phyloP scores from a whole-genome alignment of 2,329 filamentous ascomycete species.

The Exophiala calicioides region DNA sequence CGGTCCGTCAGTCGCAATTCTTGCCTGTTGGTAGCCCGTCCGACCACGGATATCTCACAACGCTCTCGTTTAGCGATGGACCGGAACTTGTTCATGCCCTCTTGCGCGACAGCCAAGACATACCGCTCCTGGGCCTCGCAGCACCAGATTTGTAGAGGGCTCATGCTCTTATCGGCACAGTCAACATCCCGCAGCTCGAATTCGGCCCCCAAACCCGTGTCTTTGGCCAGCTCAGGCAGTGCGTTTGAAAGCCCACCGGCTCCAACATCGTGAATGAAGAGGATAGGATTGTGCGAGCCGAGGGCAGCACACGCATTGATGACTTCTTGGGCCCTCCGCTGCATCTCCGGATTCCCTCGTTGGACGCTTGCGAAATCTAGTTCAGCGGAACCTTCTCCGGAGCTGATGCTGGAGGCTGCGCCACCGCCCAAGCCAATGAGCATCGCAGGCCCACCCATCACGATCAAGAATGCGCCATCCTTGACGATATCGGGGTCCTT shows the following conservation, averaged over 20 bases:
- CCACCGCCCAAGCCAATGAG: slow-evolving; percentile 94
- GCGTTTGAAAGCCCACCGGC: slow-evolving; percentile 86
- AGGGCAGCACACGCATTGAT: slow-evolving; percentile 91
- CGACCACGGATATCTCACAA: slow-evolving; percentile 90
- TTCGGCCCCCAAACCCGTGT: slow-evolving; percentile 83
- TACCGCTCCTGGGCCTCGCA: slow-evolving; percentile 97
- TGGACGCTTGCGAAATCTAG: slow-evolving; percentile 97
- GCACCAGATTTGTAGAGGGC: slow-evolving; percentile 95
- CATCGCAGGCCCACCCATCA: slow-evolving; percentile 95
- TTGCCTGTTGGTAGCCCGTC: slow-evolving; percentile 70
- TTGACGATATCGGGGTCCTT: slow-evolving; percentile 79
- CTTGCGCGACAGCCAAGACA: slow-evolving; percentile 81
- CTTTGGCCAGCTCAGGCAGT: slow-evolving; percentile 85
- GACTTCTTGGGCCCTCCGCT: slow-evolving; percentile 93
- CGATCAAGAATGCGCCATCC: slow-evolving; percentile 85
- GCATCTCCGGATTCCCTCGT: slow-evolving; percentile 93
- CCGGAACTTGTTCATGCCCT: slow-evolving; percentile 71
- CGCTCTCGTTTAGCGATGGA: slow-evolving; percentile 76
- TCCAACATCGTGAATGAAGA: slow-evolving; percentile 96
- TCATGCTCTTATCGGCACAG: slow-evolving; percentile 87
- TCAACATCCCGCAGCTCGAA: slow-evolving; percentile 96
- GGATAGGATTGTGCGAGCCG: slow-evolving; percentile 82
- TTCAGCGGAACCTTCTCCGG: slow-evolving; percentile 84
- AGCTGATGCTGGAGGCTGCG: slow-evolving; percentile 87
- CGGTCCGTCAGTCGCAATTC: slow-evolving; percentile 79